Conservation (phyloP, 2,329 filamentous ascomycete genomes). For the Dactylonectria estremocensis region DNA sequence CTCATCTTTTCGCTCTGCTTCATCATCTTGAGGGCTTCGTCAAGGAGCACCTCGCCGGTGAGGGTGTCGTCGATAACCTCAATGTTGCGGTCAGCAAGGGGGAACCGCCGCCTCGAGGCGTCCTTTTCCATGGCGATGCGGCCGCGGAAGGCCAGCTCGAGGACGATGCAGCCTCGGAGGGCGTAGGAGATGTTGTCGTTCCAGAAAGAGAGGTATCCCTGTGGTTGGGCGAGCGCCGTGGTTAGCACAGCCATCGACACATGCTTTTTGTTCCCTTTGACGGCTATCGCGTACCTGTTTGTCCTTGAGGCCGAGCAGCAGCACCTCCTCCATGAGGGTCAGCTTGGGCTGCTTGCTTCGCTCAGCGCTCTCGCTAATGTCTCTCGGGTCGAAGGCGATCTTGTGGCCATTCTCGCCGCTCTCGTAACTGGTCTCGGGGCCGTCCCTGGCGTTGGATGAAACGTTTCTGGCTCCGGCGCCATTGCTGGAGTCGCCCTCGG, state of each 20-base stretch:
- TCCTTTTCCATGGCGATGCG: slow-evolving; percentile 99
- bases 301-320: slow-evolving; percentile 96
- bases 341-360: slow-evolving; percentile 98
- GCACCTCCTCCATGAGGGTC: slow-evolving; percentile 98
- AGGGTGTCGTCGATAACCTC: slow-evolving; percentile 97
- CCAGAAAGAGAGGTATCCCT: slow-evolving; percentile 99
- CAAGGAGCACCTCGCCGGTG: slow-evolving; percentile 95
- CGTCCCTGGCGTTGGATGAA: slow-evolving; percentile 68
- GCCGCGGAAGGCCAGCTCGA: slow-evolving; percentile 95
- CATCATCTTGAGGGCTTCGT: slow-evolving; percentile 99
- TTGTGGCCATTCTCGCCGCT: slow-evolving; percentile 96
- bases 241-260: slow-evolving; percentile 31
- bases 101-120: slow-evolving; percentile 90
- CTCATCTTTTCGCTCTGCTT: slow-evolving; percentile 99
- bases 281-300: slow-evolving; percentile 80
- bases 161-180: slow-evolving; percentile 96
- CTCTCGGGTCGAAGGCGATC: slow-evolving; percentile 96
- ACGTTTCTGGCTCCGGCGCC: slow-evolving; percentile 70
- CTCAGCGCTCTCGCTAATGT: slow-evolving; percentile 97
- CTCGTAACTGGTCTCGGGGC: slow-evolving; percentile 88
- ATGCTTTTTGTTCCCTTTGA: too few species aligned
- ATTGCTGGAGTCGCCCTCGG: slow-evolving; percentile 71
- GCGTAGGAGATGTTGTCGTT: slow-evolving; percentile 99
- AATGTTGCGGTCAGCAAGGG: slow-evolving; percentile 92
- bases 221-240: slow-evolving; percentile 26